phyloP scores from a whole-genome alignment of 768 basidiomycete species.

The Pleurotus cornucopiae region DNA sequence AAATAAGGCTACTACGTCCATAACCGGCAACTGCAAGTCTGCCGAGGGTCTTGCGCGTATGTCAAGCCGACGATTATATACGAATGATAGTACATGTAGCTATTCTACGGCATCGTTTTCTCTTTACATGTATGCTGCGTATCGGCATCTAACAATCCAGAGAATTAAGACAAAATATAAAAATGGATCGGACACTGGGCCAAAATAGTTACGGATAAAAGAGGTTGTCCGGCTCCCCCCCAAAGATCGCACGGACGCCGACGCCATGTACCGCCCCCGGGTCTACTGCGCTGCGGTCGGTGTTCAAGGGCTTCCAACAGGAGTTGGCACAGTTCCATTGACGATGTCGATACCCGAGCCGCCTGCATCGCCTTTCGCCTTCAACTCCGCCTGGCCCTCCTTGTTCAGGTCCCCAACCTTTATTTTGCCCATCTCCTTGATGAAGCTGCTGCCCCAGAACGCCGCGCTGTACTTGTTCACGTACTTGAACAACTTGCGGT shows the following conservation, averaged over 20 bases:
- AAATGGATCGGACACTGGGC: neutral
- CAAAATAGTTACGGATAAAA: neutral
- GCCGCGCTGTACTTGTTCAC: constrained; percentile 92
- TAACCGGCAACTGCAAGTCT: too few species aligned
- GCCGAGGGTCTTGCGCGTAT: too few species aligned
- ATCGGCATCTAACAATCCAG: neutral
- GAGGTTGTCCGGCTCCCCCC: neutral
- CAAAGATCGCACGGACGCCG: too few species aligned
- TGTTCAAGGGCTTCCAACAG: constrained; percentile 11
- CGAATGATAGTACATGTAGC: constrained; percentile 1
- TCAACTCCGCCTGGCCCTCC: constrained; percentile 30
- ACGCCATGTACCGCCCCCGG: neutral
- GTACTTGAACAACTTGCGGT: constrained; percentile 94
- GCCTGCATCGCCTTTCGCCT: constrained; percentile 28
- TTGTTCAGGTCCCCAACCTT: constrained; percentile 33
- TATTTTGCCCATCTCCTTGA: constrained; percentile 75
- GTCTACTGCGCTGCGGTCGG: too few species aligned
- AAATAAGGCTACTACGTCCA: too few species aligned
- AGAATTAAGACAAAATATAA: neutral
- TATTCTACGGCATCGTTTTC: neutral
- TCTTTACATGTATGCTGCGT: neutral
- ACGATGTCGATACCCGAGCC: constrained; percentile 34
- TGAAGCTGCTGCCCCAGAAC: constrained; percentile 90
- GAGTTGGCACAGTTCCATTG: constrained; percentile 27
- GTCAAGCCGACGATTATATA: neutral